A percentile compares a stretch with the other conserved stretches of the same genome.
Conservation (phyloP, 1,139 yeast species). For the Sugiyamaella novakii region DNA sequence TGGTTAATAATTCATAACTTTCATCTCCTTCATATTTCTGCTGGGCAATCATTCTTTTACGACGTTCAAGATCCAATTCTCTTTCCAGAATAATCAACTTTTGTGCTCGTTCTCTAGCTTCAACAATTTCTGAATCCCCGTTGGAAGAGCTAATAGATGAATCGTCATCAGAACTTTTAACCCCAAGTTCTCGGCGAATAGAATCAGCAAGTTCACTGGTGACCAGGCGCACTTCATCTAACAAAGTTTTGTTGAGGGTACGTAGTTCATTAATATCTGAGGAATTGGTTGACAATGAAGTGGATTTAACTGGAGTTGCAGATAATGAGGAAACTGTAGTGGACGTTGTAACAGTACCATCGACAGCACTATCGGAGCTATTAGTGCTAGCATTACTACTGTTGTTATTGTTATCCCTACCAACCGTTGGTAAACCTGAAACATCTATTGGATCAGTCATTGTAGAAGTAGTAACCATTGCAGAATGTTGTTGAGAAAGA, state of each 20-base stretch:
- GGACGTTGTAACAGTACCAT: constrained; percentile 9
- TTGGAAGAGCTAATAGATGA: constrained; percentile 7
- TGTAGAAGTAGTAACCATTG: constrained; percentile 28
- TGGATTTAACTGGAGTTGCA: constrained; percentile 10
- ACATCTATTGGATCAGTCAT: constrained; percentile 31
- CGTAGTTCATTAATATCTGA: constrained; percentile 23
- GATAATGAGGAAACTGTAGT: constrained; percentile 13
- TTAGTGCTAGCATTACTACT: constrained; percentile 13
- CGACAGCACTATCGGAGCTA: constrained; percentile 5
- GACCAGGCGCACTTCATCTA: constrained; percentile 42
- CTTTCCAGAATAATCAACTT: constrained; percentile 36
- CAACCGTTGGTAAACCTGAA: not conserved
- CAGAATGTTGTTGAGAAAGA: constrained; percentile 23
- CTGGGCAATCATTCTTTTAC: constrained; percentile 39
- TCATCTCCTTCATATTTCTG: constrained; percentile 22
- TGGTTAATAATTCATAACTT: constrained; percentile 16
- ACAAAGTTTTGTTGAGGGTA: constrained; percentile 32
- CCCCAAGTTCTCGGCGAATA: constrained; percentile 41
- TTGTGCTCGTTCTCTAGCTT: constrained; percentile 28
- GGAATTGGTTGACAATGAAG: not conserved
- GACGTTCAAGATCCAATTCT: constrained; percentile 40
- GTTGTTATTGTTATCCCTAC: constrained; percentile 5
- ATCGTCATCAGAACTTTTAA: constrained; percentile 27
- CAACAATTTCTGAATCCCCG: constrained; percentile 6
- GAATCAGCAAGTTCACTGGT: constrained; percentile 45